A percentile compares a stretch with the other conserved stretches of the same genome.
Evolutionary conservation across 1,284 basidiomycete species (phyloP).

Genomic region (Acaromyces ingoldii): DNA sequence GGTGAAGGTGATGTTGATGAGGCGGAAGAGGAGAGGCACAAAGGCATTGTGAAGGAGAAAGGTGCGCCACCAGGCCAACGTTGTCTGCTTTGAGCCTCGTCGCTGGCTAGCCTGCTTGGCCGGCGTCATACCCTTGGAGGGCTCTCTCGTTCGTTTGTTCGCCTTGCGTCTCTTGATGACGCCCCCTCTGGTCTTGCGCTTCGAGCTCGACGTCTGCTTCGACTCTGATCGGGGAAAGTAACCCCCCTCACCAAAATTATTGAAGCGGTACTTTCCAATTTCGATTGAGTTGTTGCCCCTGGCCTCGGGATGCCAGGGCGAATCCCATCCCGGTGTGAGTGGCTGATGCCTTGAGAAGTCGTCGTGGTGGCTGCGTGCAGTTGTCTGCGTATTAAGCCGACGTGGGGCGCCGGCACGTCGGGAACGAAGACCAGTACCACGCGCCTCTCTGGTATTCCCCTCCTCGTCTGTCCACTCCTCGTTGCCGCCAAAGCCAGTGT

Average conservation of each 20-base stretch:
- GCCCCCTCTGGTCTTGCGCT: constrained; percentile 6
- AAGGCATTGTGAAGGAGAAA: constrained; percentile 51
- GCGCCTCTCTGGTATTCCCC: background rate
- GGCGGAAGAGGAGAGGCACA: constrained; percentile 66
- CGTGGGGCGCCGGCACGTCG: background rate
- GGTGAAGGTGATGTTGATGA: constrained; percentile 77
- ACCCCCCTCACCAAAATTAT: constrained; percentile 19
- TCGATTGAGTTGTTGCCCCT: constrained; percentile 17
- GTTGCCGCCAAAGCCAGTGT: too few species aligned
- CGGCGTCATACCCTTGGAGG: background rate
- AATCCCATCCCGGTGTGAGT: constrained; percentile 41
- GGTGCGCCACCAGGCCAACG: constrained; percentile 31
- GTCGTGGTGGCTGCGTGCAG: constrained; percentile 10
- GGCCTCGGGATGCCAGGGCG: constrained; percentile 41
- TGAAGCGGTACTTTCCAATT: constrained; percentile 16
- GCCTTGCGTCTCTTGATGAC: background rate
- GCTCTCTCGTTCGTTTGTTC: background rate
- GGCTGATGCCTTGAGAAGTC: constrained; percentile 41
- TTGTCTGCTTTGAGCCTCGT: too few species aligned
- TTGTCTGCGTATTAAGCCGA: background rate
- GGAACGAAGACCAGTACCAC: too few species aligned
- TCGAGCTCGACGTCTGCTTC: constrained; percentile 15
- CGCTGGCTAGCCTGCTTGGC: constrained; percentile 41
- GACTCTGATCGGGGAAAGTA: constrained; percentile 36
- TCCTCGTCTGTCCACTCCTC: background rate